Conservation (phyloP, 805 yeast genomes). For the Cyberlindnera galapagoensis region DNA sequence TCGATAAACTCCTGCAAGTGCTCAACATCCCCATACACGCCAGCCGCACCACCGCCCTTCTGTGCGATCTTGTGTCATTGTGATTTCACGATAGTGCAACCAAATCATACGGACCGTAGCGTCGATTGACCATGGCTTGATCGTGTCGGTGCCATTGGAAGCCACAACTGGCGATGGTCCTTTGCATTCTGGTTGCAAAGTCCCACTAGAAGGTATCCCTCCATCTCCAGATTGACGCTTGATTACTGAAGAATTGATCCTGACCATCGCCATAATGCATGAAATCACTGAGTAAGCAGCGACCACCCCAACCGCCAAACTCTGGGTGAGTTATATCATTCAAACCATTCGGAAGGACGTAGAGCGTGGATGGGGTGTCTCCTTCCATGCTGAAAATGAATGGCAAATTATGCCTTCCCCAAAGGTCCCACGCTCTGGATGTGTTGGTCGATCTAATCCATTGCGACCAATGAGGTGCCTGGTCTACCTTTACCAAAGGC, state of each 20-base stretch:
- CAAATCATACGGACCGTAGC: slow-evolving; percentile 17
- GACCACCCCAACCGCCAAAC: slow-evolving; percentile 32
- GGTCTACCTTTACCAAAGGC: slow-evolving; percentile 25
- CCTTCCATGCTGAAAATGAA: slow-evolving; percentile 26
- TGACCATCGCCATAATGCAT: slow-evolving; percentile 22
- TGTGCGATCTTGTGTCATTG: slow-evolving; percentile 21
- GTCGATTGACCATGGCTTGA: slow-evolving; percentile 15
- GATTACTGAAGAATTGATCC: slow-evolving; percentile 22
- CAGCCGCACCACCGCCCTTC: too few species aligned
- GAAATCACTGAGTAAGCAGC: slow-evolving; percentile 17
- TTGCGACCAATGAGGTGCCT: slow-evolving; percentile 18
- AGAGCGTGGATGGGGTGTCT: slow-evolving; percentile 26
- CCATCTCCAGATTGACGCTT: slow-evolving; percentile 31
- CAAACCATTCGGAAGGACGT: slow-evolving; percentile 26
- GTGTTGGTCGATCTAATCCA: slow-evolving; percentile 23
- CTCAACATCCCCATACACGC: too few species aligned
- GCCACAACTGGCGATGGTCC: slow-evolving; percentile 27
- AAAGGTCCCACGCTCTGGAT: slow-evolving; percentile 23
- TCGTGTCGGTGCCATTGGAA: slow-evolving; percentile 19
- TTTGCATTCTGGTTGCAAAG: slow-evolving; percentile 28
- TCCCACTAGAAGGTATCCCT: slow-evolving; percentile 26
- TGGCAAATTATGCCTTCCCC: slow-evolving; percentile 24
- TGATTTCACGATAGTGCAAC: slow-evolving; percentile 23
- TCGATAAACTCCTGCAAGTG: too few species aligned
- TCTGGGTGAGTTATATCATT: slow-evolving; percentile 25